Base-by-base conservation (phyloP, 2,329 filamentous ascomycete genomes). In the Lasiodiplodia citricola region DNA sequence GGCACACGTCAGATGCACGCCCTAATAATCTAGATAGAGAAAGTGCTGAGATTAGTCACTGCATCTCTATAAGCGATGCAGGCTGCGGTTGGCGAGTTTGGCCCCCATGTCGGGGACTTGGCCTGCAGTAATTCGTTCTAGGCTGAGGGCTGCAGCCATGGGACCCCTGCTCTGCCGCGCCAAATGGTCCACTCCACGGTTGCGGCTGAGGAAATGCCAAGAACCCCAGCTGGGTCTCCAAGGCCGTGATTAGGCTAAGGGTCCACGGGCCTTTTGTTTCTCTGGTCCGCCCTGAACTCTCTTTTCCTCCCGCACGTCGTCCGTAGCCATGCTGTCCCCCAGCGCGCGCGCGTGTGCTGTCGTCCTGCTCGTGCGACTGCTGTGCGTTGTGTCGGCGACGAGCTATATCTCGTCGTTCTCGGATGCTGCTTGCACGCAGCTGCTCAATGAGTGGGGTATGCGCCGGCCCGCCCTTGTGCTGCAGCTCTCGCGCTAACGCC, bases 401-500 rank as follows among this genome's bases (percentile, higher is more conserved):
- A 63, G 58, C 41, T 63, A 63, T 13, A 51, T 63, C 3, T 51
- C 58, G 6, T 63, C 58, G 2, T 63, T 63, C 18, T 63, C 58
- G 18, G 58, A 63, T 25, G n/a, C 25, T 18, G 25, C 4, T n/a
- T 63, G 58, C 41, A 63, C 23, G 4, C 58, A 63, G 41, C 44
- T 63, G 23, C 28, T 63, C 44, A 18, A 44, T n/a, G 58, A 63
- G 44, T 63, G 58, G 58, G 57, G 57, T 60, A 60, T 8, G 25
- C 57, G 13, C 38, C 38, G 10, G n/a, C 14, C n/a, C 31, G 4
- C n/a, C 37, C 57, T 47, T 31, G 11, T 25, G 7, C 31, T 47
- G 14, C 44, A 28, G 7, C 16, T 25, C 21, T 23, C 38, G 23
- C 57, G 18, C 57, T 60, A 21, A 60, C 38, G 14, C 3, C 7